Percentiles rank a stretch among this genome's conserved stretches.
phyloP scores from a whole-genome alignment of 2,329 filamentous ascomycete species.

The Penicillium sp. region DNA sequence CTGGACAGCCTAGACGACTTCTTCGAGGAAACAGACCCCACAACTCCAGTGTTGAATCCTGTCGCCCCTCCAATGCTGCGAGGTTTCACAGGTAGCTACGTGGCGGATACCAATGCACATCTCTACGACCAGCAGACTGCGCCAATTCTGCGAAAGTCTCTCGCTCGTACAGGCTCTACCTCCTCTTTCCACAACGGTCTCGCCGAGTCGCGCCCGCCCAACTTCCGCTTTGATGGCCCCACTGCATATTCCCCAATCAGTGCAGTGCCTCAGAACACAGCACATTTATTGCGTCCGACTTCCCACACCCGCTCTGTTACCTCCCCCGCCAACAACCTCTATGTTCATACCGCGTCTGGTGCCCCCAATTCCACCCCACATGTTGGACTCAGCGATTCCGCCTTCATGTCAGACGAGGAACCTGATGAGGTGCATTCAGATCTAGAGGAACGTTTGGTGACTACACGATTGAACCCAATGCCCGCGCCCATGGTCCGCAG shows the following conservation, averaged over 20 bases:
- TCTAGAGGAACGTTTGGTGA: constrained; percentile 65
- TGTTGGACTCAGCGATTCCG: constrained; percentile 51
- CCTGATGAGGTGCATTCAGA: constrained; percentile 77
- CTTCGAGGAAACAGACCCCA: constrained; percentile 68
- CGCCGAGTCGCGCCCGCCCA: constrained; percentile 66
- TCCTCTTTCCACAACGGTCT: constrained; percentile 87
- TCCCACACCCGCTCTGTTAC: constrained; percentile 83
- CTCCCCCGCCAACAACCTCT: constrained; percentile 64
- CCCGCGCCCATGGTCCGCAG: constrained; percentile 31
- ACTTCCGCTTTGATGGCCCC: constrained; percentile 53
- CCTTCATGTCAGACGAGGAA: constrained; percentile 77
- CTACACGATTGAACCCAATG: constrained; percentile 25
- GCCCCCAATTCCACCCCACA: constrained; percentile 51
- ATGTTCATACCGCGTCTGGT: constrained; percentile 51
- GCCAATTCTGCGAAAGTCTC: constrained; percentile 83
- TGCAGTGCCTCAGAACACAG: constrained; percentile 37
- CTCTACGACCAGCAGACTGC: constrained; percentile 92
- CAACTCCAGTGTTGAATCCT: constrained; percentile 56
- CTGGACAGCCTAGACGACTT: constrained; percentile 80
- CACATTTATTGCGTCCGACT: constrained; percentile 57
- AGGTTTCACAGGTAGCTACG: constrained; percentile 61
- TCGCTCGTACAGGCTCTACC: constrained; percentile 68
- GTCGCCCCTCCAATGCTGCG: constrained; percentile 40
- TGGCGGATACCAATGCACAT: constrained; percentile 74
- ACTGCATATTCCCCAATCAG: constrained; percentile 50